Evolutionary conservation across 2,329 filamentous ascomycete species (phyloP), one percentile per base, ranked within the genome.

Genomic region (Leptographium lundbergii): DNA sequence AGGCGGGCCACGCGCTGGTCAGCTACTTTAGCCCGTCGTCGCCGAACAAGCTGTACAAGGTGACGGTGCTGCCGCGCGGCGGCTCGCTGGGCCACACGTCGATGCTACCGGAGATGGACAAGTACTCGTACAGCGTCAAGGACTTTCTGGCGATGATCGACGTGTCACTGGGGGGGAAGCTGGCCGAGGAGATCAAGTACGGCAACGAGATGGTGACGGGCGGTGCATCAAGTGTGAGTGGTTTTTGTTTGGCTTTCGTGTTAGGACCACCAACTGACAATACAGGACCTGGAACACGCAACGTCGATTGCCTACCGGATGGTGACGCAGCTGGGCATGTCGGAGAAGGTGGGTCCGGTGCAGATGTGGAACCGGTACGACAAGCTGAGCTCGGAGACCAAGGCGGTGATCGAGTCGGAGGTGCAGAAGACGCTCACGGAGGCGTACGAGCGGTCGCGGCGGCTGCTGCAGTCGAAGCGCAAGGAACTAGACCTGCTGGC

Each of bases 1-100:
- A 99, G 74, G 95, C 92, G 59, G 94, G 94, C 2, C 94, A 99
- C 71, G 91, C 94, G 10, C 81, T 99, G 19, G 89, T 96, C 61
- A 87, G 87, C 59, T 85, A 96, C 67, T 91, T 92, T 65, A 89
- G 86, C 14, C 77, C 78, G 63, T 85, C 87, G 61, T 83, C 82
- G 45, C 82, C 87, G 57, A 86, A 81, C 63, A 88, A 87, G 36
- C 79, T 99, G 1, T 96, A 99, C 80, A 99, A 99, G 75, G 91
- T 96, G 56, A 99, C 94, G 0, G 95, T 99, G 66, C 87, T 99
- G 67, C 91, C 94, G 57, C 87, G 95, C 67, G 94, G 94, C 13
- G 85, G 86, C 67, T 83, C 88, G 27, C 79, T 97, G 9, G 94
- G 94, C 61, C 83, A 96, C 63, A 99, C 94, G 0, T 88, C 88